phyloP scores from a whole-genome alignment of 2,329 filamentous ascomycete species.

The Paramyrothecium sp. region DNA sequence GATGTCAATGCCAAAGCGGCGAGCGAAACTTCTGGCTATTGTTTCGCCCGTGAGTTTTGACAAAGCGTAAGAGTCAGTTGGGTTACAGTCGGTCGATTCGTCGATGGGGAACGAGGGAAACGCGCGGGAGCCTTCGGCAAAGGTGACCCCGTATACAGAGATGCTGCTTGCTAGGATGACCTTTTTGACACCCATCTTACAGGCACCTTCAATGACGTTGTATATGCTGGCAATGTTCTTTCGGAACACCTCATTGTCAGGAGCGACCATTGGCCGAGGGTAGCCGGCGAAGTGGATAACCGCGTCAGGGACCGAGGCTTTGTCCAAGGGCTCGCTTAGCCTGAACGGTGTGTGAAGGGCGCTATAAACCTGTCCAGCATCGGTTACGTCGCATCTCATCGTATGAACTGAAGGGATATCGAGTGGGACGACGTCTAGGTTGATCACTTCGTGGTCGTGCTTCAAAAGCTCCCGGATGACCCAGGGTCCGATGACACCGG shows the following conservation, averaged over 20 bases:
- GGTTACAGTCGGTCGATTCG: slow-evolving; percentile 57
- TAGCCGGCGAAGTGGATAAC: slow-evolving; percentile 63
- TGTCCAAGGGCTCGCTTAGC: slow-evolving; percentile 26
- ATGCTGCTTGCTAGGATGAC: slow-evolving; percentile 60
- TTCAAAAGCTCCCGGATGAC: slow-evolving; percentile 28
- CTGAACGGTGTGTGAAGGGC: slow-evolving; percentile 46
- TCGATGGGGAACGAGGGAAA: slow-evolving; percentile 58
- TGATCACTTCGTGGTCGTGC: slow-evolving; percentile 31
- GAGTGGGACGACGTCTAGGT: slow-evolving; percentile 30
- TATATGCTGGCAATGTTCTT: slow-evolving; percentile 56
- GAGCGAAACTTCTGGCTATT: slow-evolving; percentile 54
- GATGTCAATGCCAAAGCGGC: slow-evolving; percentile 55
- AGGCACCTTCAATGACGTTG: slow-evolving; percentile 63
- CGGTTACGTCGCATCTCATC: slow-evolving; percentile 30
- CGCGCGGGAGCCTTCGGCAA: slow-evolving; percentile 55
- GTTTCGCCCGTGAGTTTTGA: slow-evolving; percentile 59
- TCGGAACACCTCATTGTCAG: slow-evolving; percentile 58
- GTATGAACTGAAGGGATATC: slow-evolving; percentile 26
- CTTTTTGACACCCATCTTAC: slow-evolving; percentile 60
- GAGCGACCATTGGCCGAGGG: slow-evolving; percentile 59
- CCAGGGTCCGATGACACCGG: slow-evolving; percentile 31
- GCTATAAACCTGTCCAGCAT: slow-evolving; percentile 36
- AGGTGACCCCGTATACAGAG: slow-evolving; percentile 61
- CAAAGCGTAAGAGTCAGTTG: slow-evolving; percentile 61
- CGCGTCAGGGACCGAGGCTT: slow-evolving; percentile 50